These are phyloP conservation scores for Penicillium turbatum DNA, from an alignment of 495 filamentous ascomycete genomes.

Conservation along the genomic window DNA sequence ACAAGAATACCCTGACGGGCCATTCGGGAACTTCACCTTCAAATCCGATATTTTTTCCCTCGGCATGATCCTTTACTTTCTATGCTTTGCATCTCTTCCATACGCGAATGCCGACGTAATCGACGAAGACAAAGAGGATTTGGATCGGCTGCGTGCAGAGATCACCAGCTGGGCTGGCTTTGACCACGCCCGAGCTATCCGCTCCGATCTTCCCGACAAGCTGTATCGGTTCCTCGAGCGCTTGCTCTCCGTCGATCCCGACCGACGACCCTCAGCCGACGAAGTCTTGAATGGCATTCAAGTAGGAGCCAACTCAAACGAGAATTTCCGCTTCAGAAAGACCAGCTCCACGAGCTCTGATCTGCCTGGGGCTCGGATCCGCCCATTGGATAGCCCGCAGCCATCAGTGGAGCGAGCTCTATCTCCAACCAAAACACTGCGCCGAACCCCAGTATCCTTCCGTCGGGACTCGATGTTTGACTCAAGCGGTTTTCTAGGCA, in stretches of 20 bases:
- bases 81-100: slow-evolving; percentile 89
- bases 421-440: slow-evolving; percentile 31
- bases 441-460: slow-evolving; percentile 22
- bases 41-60: slow-evolving; percentile 97
- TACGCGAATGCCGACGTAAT: slow-evolving; percentile 78
- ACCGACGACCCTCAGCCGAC: slow-evolving; percentile 73
- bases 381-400: slow-evolving; percentile 48
- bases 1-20: slow-evolving; percentile 60
- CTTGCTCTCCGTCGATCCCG: slow-evolving; percentile 73
- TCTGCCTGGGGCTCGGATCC: slow-evolving; percentile 53
- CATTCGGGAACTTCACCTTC: slow-evolving; percentile 84
- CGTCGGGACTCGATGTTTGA: slow-evolving; percentile 35
- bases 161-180: slow-evolving; percentile 86
- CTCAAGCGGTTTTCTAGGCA: slow-evolving; percentile 17
- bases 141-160: slow-evolving; percentile 82
- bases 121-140: slow-evolving; percentile 84
- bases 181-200: slow-evolving; percentile 63
- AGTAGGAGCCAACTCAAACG: slow-evolving; percentile 59
- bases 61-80: slow-evolving; percentile 96
- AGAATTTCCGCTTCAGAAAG: slow-evolving; percentile 46
- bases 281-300: slow-evolving; percentile 83
- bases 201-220: slow-evolving; percentile 79
- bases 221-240: slow-evolving; percentile 80
- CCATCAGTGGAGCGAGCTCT: slow-evolving; percentile 26
- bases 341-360: slow-evolving; percentile 45